phyloP scores from a whole-genome alignment of 306 rosid species.

The Cucumis cinereus region DNA sequence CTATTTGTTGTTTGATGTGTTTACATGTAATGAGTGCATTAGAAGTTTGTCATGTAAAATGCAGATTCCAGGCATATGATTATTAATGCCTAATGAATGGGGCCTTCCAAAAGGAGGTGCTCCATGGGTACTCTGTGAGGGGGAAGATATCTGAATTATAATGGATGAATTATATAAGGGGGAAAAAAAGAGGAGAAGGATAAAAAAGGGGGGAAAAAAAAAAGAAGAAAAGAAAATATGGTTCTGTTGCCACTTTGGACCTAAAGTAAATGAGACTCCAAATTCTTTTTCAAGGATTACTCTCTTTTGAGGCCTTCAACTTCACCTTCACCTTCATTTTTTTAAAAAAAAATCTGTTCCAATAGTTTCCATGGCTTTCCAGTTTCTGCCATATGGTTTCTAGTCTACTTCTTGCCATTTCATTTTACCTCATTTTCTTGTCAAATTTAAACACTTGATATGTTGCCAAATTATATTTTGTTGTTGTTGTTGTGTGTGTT shows the following conservation, averaged over 20 bases:
- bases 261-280: not conserved
- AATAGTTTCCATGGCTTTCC: not conserved
- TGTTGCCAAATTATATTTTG: too few species aligned
- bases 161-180: not conserved
- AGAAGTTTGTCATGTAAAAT: slow-evolving; percentile 17
- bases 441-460: too few species aligned
- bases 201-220: not conserved
- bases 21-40: slow-evolving; percentile 28
- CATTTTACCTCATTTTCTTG: not conserved
- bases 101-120: slow-evolving; percentile 20
- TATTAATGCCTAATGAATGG: slow-evolving; percentile 10
- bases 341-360: not conserved
- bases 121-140: not conserved
- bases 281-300: not conserved
- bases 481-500: too few species aligned
- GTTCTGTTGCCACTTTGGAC: slow-evolving; percentile 27
- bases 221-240: not conserved
- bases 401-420: not conserved
- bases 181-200: too few species aligned
- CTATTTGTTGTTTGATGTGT: slow-evolving; percentile 8
- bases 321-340: not conserved
- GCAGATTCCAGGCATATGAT: slow-evolving; percentile 15
- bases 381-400: not conserved
- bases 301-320: not conserved
- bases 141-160: not conserved